Conservation (phyloP, 1,284 basidiomycete genomes). For the Ceratorhiza oryzae-sativae region DNA sequence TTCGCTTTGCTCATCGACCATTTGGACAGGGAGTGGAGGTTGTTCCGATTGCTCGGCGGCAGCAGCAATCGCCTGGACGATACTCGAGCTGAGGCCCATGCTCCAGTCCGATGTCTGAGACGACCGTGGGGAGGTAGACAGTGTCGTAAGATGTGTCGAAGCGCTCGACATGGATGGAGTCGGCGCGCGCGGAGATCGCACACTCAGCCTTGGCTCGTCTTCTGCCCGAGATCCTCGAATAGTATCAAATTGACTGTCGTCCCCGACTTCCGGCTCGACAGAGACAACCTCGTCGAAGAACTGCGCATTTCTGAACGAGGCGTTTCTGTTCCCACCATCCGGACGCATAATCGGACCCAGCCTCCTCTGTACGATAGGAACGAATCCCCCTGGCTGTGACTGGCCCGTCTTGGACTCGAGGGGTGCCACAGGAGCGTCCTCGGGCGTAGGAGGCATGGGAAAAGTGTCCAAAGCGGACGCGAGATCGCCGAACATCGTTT, state of each 20-base stretch:
- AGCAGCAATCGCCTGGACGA: slow-evolving; percentile 8
- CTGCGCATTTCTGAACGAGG: slow-evolving; percentile 33
- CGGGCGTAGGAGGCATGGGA: slow-evolving; percentile 28
- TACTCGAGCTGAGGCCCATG: slow-evolving; percentile 17
- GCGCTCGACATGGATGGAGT: slow-evolving; percentile 30
- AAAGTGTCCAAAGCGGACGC: slow-evolving; percentile 30
- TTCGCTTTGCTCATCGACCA: slow-evolving; percentile 21
- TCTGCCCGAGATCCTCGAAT: background rate
- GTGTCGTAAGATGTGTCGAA: slow-evolving; percentile 14
- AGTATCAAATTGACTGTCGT: slow-evolving; percentile 14
- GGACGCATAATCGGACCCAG: slow-evolving; percentile 16
- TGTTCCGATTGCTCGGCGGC: background rate
- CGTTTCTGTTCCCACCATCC: background rate
- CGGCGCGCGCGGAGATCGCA: slow-evolving; percentile 10
- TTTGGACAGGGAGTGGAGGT: background rate
- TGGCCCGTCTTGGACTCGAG: background rate
- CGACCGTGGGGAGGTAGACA: slow-evolving; percentile 20
- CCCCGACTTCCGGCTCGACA: background rate
- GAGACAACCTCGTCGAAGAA: slow-evolving; percentile 8
- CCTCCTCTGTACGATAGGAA: slow-evolving; percentile 33
- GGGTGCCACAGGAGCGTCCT: slow-evolving; percentile 1
- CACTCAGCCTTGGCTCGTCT: background rate
- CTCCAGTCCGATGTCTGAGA: slow-evolving; percentile 36
- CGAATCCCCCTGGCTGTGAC: slow-evolving; percentile 1
- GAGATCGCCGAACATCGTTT: slow-evolving; percentile 29